Base-by-base conservation (phyloP, 257 asterid genomes). In the Paulownia fortunei region DNA sequence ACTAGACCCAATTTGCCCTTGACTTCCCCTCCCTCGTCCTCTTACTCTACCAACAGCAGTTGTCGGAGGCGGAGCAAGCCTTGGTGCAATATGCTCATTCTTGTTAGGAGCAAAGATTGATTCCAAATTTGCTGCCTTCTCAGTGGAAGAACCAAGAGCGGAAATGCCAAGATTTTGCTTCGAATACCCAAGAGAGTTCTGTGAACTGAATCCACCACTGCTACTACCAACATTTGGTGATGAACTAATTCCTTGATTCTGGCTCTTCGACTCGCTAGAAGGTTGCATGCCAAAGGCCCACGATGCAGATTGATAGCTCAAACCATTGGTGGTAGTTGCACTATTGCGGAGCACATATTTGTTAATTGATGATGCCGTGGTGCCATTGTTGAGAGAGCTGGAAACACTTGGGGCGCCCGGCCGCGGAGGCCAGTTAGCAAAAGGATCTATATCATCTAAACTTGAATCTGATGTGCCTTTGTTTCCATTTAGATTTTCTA, bases 31-130 rank as follows among this genome's bases (percentile, higher is more conserved):
- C 51, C 97, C 98, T 75, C 94, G 89, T 59, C 97, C 98, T 82
- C 98, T 87, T 69, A 88, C 98, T 85, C 96, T 83, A 76, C 97
- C 94, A 42, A 92, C 94, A 13, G 96, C 88, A 67, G 89, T 82
- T 19, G 88, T 73, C 19, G 99, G 99, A 51, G 97, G 99, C 5
- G 99, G 99, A 83, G 98, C 98, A 67, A 93, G 94, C 87, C 95
- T 90, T 54, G 84, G 94, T 54, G 95, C 97, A 66, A 78, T 41
- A 27, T 87, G 90, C 76, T 91, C 97, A 59, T 84, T 89, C 86
- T 82, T 92, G 93, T 78, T 90, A 5, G 91, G 23, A 78, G 92
- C 85, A 85, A 96, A 96, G 41, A 96, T 92, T 13, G 99, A 89
- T 69, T 89, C 94, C 81, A 96, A 65, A 85, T 90, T 93, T 36